Percentiles rank a stretch among this genome's conserved stretches.
Conservation (phyloP, 257 asterid species). For the Ehretia macrophylla region DNA sequence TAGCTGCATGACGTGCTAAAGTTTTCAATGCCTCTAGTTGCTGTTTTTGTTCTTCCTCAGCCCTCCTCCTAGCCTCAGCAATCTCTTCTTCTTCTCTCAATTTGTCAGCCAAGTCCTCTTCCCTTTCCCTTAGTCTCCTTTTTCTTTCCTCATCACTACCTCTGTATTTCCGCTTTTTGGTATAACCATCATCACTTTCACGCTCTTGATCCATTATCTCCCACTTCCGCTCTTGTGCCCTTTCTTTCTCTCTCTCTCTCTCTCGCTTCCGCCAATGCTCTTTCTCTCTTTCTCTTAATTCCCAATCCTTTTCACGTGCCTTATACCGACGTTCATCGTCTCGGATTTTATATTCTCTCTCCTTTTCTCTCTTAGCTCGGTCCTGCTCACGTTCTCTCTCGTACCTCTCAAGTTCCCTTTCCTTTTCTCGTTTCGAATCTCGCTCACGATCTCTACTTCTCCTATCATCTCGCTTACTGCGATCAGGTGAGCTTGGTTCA, state of each 20-base stretch:
- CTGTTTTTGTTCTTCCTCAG: conserved; percentile 65
- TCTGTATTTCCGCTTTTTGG: conserved; percentile 78
- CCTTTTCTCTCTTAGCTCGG: conserved; percentile 93
- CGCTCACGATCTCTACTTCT: conserved; percentile 73
- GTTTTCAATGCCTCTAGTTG: conserved; percentile 49
- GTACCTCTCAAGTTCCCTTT: conserved; percentile 86
- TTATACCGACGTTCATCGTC: conserved; percentile 95
- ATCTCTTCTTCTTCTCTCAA: conserved; percentile 83
- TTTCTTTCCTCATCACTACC: conserved; percentile 82
- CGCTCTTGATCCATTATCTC: conserved; percentile 76
- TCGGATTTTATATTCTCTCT: conserved; percentile 80
- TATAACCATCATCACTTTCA: conserved; percentile 75
- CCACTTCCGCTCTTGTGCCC: conserved; percentile 84
- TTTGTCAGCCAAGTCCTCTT: conserved; percentile 82
- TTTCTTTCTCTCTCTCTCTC: conserved; percentile 85
- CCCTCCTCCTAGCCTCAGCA: conserved; percentile 63
- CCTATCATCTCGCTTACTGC: conserved; percentile 70
- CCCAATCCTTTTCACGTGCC: conserved; percentile 96
- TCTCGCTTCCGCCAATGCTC: conserved; percentile 89
- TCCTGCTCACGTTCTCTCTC: conserved; percentile 96
- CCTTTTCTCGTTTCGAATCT: conserved; percentile 72
- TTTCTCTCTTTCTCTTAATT: conserved; percentile 88
- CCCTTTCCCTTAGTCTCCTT: conserved; percentile 82
- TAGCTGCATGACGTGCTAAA: conserved; percentile 35
- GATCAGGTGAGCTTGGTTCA: conserved; percentile 78